Percentiles rank a stretch among this genome's conserved stretches.
These are phyloP conservation scores for Crithidia bombi DNA, from an alignment of 208 protist species.

Conservation along the genomic window DNA sequence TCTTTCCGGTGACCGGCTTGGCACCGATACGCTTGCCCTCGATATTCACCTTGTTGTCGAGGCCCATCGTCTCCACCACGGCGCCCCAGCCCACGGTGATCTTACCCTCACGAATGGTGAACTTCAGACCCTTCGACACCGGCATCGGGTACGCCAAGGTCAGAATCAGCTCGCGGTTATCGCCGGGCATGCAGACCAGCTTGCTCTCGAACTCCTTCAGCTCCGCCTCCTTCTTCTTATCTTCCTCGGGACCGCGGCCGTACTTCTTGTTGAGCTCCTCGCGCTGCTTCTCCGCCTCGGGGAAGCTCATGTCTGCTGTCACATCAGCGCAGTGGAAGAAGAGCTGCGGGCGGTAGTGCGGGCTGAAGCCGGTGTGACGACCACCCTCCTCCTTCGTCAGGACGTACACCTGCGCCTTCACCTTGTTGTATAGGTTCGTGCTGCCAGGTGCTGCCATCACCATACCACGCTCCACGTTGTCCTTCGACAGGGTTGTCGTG, in stretches of 20 bases:
- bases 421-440: slow-evolving; percentile 93
- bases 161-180: slow-evolving; percentile 95
- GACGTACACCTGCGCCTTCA: slow-evolving; percentile 98
- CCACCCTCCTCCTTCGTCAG: slow-evolving; percentile 99
- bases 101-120: slow-evolving; percentile 98
- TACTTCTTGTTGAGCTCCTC: slow-evolving; percentile 84
- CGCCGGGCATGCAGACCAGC: slow-evolving; percentile 98
- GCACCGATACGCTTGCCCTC: slow-evolving; percentile 61
- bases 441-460: slow-evolving; percentile 95
- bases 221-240: slow-evolving; percentile 85
- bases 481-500: slow-evolving; percentile 93
- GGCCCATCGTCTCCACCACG: slow-evolving; percentile 93
- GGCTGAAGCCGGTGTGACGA: slow-evolving; percentile 97
- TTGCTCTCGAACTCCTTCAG: slow-evolving; percentile 87
- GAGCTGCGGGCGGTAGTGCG: slow-evolving; percentile 97
- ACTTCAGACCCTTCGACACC: slow-evolving; percentile 95
- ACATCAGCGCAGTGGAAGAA: slow-evolving; percentile 98
- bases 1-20: slow-evolving; percentile 46
- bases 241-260: slow-evolving; percentile 74
- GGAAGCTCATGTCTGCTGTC: slow-evolving; percentile 95
- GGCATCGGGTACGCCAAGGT: slow-evolving; percentile 94
- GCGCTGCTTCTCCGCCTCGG: slow-evolving; percentile 77
- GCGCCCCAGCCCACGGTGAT: slow-evolving; percentile 98
- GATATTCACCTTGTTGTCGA: slow-evolving; percentile 90
- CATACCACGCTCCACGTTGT: slow-evolving; percentile 96